Conservation (phyloP, 2,329 filamentous ascomycete genomes). For the Penicillium fuscoglaucum region DNA sequence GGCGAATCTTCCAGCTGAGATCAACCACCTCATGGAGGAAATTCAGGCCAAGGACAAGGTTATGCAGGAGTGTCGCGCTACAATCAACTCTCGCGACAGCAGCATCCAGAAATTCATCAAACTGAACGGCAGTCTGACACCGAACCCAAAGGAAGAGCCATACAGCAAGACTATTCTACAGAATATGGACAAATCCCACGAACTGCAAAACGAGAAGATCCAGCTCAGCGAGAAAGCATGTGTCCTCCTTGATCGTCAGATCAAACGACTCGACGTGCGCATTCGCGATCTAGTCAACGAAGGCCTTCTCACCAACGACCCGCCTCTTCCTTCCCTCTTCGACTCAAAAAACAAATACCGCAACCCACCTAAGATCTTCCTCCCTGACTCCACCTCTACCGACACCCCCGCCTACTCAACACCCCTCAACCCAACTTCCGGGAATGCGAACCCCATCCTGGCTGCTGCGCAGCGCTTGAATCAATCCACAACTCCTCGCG, state of each 20-base stretch:
- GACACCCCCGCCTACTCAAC: constrained; percentile 45
- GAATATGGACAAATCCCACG: constrained; percentile 58
- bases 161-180: constrained; percentile 59
- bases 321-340: constrained; percentile 60
- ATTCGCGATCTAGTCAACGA: constrained; percentile 60
- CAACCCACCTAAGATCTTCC: constrained; percentile 51
- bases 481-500: constrained; percentile 34
- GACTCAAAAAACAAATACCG: constrained; percentile 47
- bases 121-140: constrained; percentile 59
- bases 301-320: constrained; percentile 60
- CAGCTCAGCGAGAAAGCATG: constrained; percentile 61
- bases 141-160: constrained; percentile 64
- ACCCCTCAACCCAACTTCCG: constrained; percentile 57
- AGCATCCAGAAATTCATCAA: constrained; percentile 68
- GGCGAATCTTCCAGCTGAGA: constrained; percentile 62
- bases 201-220: constrained; percentile 63
- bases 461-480: constrained; percentile 53
- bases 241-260: constrained; percentile 61
- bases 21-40: constrained; percentile 66
- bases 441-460: constrained; percentile 55
- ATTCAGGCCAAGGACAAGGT: constrained; percentile 65
- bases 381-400: constrained; percentile 48
- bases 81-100: constrained; percentile 59
- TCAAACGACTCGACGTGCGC: constrained; percentile 63
- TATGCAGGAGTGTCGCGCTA: constrained; percentile 58